Conservation (phyloP, 225 moss, liverwort and hornwort species). For the Sphagnum tenellum region DNA sequence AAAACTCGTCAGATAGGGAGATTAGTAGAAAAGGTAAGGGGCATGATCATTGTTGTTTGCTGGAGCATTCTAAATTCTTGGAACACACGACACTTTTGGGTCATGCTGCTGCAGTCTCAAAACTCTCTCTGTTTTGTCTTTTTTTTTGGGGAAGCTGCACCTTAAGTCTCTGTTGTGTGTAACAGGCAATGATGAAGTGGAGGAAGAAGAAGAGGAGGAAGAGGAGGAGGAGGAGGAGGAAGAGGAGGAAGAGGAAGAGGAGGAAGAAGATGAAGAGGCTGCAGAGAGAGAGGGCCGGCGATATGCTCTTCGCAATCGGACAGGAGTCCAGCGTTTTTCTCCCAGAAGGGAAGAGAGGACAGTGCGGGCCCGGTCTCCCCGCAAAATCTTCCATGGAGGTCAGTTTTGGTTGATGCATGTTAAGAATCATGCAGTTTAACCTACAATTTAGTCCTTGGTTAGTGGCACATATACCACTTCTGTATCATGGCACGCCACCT, state of each 20-base stretch:
- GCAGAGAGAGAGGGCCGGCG: conserved; percentile 74
- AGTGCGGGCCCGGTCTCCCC: conserved; percentile 55
- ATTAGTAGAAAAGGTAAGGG: conserved; percentile 38
- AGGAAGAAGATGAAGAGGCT: conserved; percentile 62
- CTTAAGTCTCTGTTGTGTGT: no score
- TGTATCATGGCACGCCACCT: no score
- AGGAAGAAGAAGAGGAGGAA: conserved; percentile 33
- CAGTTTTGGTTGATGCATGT: no score
- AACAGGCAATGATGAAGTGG: conserved; percentile 18
- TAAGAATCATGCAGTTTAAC: no score
- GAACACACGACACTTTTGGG: no score
- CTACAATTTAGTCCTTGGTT: no score
- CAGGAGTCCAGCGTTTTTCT: conserved; percentile 74
- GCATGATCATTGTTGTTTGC: background rate
- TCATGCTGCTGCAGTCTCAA: no score
- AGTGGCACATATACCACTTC: no score
- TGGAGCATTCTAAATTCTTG: no score
- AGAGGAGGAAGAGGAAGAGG: conserved; percentile 48
- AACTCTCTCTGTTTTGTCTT: no score
- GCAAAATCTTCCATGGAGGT: conserved; percentile 60
- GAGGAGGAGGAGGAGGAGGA: conserved; percentile 26
- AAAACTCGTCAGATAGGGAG: conserved; percentile 51
- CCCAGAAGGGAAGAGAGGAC: conserved; percentile 77
- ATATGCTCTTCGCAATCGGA: conserved; percentile 76
- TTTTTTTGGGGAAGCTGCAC: no score